Evolutionary conservation across 345 rosid genomes (phyloP).

Genomic region (Kernera saxatilis): DNA sequence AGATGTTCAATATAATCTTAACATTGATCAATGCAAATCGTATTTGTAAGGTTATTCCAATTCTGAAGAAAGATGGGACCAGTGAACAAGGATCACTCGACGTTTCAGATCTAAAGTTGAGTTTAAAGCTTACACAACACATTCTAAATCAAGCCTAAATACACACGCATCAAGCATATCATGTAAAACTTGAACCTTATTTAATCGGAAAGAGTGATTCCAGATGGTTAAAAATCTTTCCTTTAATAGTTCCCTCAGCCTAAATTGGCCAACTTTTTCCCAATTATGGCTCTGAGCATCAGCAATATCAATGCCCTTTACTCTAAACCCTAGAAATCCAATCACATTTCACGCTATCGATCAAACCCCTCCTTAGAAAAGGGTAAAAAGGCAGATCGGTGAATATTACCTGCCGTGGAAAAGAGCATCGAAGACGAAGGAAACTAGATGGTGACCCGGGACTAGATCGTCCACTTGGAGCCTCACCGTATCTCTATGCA

Average conservation of each 20-base stretch:
- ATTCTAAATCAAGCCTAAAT: not conserved
- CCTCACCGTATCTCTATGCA: conserved; percentile 69
- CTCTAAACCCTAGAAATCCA: not conserved
- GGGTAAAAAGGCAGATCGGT: not conserved
- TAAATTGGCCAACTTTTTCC: not conserved
- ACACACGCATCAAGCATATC: not conserved
- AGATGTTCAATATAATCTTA: not conserved
- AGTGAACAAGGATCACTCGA: not conserved
- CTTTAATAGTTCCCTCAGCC: not conserved
- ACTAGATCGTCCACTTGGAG: conserved; percentile 56
- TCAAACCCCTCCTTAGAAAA: not conserved
- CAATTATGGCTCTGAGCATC: not conserved
- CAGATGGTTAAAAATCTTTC: not conserved
- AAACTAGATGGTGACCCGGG: conserved; percentile 63
- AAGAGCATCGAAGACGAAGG: conserved; percentile 82
- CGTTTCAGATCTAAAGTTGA: not conserved
- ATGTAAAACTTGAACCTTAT: conserved; percentile 6
- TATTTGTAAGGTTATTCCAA: not conserved
- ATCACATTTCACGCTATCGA: conserved; percentile 5
- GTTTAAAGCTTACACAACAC: not conserved
- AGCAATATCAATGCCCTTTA: not conserved
- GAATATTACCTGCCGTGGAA: conserved; percentile 66
- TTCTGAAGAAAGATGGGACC: not conserved
- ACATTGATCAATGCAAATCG: not conserved
- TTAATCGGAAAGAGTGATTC: not conserved